phyloP scores from a whole-genome alignment of 768 basidiomycete species.

The Chalciporus chontae region DNA sequence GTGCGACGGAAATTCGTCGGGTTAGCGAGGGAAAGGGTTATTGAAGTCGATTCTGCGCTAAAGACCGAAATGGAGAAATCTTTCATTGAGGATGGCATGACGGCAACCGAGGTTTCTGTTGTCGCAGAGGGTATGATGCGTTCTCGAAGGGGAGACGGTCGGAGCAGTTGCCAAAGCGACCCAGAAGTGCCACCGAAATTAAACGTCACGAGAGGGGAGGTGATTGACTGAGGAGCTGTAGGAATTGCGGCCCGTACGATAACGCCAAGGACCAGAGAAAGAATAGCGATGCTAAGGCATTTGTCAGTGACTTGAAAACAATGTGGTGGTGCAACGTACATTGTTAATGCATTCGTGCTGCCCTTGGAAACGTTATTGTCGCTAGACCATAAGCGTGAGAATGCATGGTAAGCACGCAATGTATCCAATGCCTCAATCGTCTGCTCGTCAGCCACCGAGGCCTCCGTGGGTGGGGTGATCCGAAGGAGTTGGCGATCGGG shows the following conservation, averaged over 20 bases:
- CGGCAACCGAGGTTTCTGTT: constrained; percentile 26
- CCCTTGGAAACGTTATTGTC: constrained; percentile 34
- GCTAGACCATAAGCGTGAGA: constrained; percentile 42
- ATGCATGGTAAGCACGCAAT: constrained; percentile 39
- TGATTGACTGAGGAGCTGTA: constrained; percentile 20
- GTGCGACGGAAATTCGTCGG: constrained; percentile 21
- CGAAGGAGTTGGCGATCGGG: constrained; percentile 40
- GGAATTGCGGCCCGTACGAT: constrained; percentile 32
- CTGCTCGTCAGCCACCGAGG: constrained; percentile 46
- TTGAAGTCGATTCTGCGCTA: constrained; percentile 41
- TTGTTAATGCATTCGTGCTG: constrained; percentile 56
- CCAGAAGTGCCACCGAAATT: constrained; percentile 26
- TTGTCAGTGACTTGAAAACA: constrained; percentile 7
- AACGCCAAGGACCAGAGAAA: constrained; percentile 63
- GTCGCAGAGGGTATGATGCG: constrained; percentile 29
- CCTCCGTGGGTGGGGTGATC: constrained; percentile 31
- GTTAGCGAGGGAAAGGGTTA: constrained; percentile 21
- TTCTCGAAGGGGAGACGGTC: constrained; percentile 39
- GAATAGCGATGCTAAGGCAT: constrained; percentile 55
- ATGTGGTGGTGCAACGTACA: constrained; percentile 43
- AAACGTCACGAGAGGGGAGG: constrained; percentile 16
- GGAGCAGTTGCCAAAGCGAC: constrained; percentile 41
- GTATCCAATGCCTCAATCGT: constrained; percentile 43
- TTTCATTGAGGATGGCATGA: constrained; percentile 40
- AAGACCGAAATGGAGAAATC: constrained; percentile 53